Evolutionary conservation across 768 basidiomycete genomes (phyloP).

Genomic region (Phylloporus scabripes): DNA sequence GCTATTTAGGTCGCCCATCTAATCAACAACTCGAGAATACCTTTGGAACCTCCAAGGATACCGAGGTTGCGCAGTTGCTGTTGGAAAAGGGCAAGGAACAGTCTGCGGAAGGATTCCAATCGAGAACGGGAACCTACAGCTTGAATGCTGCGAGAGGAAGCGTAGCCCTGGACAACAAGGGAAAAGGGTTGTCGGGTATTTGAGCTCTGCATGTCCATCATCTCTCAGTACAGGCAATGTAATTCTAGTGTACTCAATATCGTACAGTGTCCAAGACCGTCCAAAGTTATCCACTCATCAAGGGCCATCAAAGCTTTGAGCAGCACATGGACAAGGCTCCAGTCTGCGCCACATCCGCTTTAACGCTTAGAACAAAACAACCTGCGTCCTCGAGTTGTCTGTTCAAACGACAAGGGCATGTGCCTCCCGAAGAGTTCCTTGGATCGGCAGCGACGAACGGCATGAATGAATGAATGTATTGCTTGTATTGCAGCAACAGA

Average conservation of each 20-base stretch:
- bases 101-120: conserved; percentile 41
- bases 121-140: conserved; percentile 3
- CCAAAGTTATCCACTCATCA: too few species aligned
- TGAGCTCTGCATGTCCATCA: conserved; percentile 14
- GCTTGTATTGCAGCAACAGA: neutral
- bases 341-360: too few species aligned
- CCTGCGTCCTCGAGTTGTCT: too few species aligned
- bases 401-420: too few species aligned
- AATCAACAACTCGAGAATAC: conserved; percentile 75
- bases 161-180: conserved; percentile 34
- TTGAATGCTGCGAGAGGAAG: conserved; percentile 31
- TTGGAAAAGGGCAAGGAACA: conserved; percentile 62
- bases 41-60: conserved; percentile 62
- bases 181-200: conserved; percentile 35
- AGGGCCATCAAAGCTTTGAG: too few species aligned
- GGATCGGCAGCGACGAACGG: neutral
- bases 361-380: too few species aligned
- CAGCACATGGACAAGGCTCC: too few species aligned
- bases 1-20: conserved; percentile 68
- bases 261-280: neutral
- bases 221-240: conserved; percentile 5
- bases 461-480: neutral
- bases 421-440: neutral
- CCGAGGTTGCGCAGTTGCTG: conserved; percentile 54
- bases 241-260: conserved; percentile 11